A percentile compares a stretch with the other conserved stretches of the same genome.
Evolutionary conservation across 371 early-diverging fungal species (phyloP).

Genomic region (Syncephalastrum sp.): DNA sequence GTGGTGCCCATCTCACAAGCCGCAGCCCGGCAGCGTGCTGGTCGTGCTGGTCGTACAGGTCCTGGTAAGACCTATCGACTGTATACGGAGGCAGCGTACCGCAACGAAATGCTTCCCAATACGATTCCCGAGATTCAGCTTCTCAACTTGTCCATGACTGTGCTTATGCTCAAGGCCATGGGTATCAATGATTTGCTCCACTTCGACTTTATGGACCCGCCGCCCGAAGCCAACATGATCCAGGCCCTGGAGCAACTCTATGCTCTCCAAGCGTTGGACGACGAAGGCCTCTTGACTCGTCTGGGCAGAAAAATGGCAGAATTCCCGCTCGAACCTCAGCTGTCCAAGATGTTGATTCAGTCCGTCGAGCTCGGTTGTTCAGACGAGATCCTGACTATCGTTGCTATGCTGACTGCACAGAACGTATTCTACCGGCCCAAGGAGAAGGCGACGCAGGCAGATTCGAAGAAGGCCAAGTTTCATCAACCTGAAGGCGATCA

Average conservation of each 20-base stretch:
- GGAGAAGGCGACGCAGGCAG: constrained; percentile 93
- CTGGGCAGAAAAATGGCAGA: constrained; percentile 97
- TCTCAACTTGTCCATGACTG: constrained; percentile 89
- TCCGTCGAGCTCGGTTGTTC: constrained; percentile 92
- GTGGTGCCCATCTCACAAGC: constrained; percentile 95
- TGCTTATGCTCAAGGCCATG: constrained; percentile 94
- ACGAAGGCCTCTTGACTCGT: constrained; percentile 89
- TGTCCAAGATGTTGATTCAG: constrained; percentile 91
- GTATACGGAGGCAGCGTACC: constrained; percentile 94
- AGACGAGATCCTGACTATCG: constrained; percentile 94
- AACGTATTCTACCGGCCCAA: constrained; percentile 96
- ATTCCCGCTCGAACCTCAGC: constrained; percentile 93
- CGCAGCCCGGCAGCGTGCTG: constrained; percentile 95
- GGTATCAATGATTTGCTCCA: constrained; percentile 94
- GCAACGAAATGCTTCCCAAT: constrained; percentile 95
- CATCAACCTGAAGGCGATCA: constrained; percentile 98
- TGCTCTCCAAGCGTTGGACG: constrained; percentile 93
- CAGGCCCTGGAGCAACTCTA: constrained; percentile 93
- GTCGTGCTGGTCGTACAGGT: constrained; percentile 98
- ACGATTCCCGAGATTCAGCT: constrained; percentile 98
- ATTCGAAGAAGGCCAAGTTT: constrained; percentile 95
- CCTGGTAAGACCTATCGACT: constrained; percentile 97
- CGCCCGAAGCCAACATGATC: constrained; percentile 89
- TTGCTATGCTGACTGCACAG: constrained; percentile 94
- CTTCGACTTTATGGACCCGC: constrained; percentile 98